Evolutionary conservation across 2,329 filamentous ascomycete genomes (phyloP).

Genomic region (Thelonectria discophora): DNA sequence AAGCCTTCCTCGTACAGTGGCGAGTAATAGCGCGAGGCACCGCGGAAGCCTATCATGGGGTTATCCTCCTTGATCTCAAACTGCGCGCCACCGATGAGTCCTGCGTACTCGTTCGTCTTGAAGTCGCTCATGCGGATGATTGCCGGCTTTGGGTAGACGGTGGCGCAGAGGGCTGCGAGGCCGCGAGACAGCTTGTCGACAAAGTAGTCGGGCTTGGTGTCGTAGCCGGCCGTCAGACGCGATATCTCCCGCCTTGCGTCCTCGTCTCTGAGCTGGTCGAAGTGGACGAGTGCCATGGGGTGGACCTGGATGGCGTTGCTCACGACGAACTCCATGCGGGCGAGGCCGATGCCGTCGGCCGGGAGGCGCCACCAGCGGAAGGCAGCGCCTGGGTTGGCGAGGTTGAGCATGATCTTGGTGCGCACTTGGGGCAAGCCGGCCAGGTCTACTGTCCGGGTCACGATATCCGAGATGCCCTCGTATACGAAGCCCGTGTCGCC

Average conservation of each 20-base stretch:
- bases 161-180: conserved; percentile 49
- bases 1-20: conserved; percentile 50
- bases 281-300: conserved; percentile 49
- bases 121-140: conserved; percentile 53
- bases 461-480: conserved; percentile 40
- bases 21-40: conserved; percentile 53
- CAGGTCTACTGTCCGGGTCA: conserved; percentile 44
- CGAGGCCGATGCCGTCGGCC: conserved; percentile 50
- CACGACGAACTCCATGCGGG: conserved; percentile 53
- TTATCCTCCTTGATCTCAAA: conserved; percentile 52
- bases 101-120: conserved; percentile 53
- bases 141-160: conserved; percentile 50
- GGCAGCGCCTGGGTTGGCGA: conserved; percentile 49
- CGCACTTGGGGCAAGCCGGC: conserved; percentile 33
- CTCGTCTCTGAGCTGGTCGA: conserved; percentile 43
- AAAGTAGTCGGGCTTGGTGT: conserved; percentile 49
- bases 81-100: conserved; percentile 50
- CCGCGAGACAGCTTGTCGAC: conserved; percentile 47
- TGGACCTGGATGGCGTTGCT: conserved; percentile 49
- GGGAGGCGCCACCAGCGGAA: conserved; percentile 53
- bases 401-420: conserved; percentile 51
- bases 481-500: conserved; percentile 50
- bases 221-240: conserved; percentile 44
- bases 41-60: conserved; percentile 53
- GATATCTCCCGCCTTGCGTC: conserved; percentile 40